These are phyloP conservation scores for Chlamydomonas asymmetrica DNA, from an alignment of 139 green algal species.

Conservation along the genomic window DNA sequence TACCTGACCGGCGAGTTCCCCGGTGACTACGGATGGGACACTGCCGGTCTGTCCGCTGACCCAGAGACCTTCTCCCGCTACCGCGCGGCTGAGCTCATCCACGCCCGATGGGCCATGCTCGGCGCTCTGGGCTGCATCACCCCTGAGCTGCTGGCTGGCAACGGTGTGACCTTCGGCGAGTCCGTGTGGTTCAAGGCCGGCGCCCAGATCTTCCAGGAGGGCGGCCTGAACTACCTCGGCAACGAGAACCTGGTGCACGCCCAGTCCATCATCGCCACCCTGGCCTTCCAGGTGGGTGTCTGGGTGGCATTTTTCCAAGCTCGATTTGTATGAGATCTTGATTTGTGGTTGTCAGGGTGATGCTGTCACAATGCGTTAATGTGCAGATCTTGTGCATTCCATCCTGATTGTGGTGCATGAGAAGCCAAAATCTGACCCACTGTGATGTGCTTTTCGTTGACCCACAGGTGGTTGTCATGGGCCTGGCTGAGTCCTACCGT, in stretches of 20 bases:
- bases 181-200: constrained; percentile 91
- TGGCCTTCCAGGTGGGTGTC: constrained; percentile 76
- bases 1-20: constrained; percentile 91
- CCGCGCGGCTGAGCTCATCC: constrained; percentile 50
- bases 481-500: constrained; percentile 75
- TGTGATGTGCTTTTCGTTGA: too few relatives aligned
- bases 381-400: not conserved
- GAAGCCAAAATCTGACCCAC: not conserved
- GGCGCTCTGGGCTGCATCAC: constrained; percentile 55
- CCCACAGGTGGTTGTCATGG: constrained; percentile 75
- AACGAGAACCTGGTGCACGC: constrained; percentile 75
- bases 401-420: not conserved
- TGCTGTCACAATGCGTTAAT: not conserved
- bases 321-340: not conserved
- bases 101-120: constrained; percentile 76
- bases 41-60: constrained; percentile 93
- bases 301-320: not conserved
- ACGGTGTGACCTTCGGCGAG: constrained; percentile 62
- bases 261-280: constrained; percentile 86
- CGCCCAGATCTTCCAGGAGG: constrained; percentile 76
- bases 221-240: constrained; percentile 86
- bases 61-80: constrained; percentile 87
- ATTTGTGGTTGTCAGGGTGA: not conserved
- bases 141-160: constrained; percentile 55
- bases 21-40: constrained; percentile 98